A percentile compares a stretch with the other conserved stretches of the same genome.
These are phyloP conservation scores for Alternaria viburni DNA, from an alignment of 2,329 filamentous ascomycete genomes.

Conservation along the genomic window DNA sequence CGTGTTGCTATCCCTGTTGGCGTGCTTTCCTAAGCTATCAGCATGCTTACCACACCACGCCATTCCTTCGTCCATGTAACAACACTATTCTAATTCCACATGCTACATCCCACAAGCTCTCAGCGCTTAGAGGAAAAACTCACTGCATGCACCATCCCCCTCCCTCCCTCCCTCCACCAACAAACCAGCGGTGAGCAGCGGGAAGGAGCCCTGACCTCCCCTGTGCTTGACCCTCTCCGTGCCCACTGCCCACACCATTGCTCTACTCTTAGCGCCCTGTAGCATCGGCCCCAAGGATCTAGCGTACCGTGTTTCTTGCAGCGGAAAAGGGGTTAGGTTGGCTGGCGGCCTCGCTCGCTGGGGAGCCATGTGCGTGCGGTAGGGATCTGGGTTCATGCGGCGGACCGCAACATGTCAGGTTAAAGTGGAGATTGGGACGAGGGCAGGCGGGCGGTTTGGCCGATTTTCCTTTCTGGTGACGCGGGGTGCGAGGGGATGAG, in stretches of 20 bases:
- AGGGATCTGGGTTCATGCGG: constrained; percentile 1
- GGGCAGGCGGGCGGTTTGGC: background rate
- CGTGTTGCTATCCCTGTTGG: background rate
- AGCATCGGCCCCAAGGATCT: background rate
- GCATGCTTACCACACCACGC: background rate
- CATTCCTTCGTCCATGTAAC: background rate
- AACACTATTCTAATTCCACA: background rate
- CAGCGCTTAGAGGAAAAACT: background rate
- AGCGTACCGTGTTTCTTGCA: constrained; percentile 11
- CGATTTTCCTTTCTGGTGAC: background rate
- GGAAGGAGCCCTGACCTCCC: background rate
- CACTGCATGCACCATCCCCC: background rate
- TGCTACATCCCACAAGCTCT: background rate
- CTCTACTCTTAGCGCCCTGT: background rate
- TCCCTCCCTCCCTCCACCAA: background rate
- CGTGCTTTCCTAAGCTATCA: background rate
- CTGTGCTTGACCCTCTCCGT: constrained; percentile 1
- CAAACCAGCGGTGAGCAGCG: constrained; percentile 2
- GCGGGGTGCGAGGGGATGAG: background rate
- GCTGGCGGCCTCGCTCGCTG: background rate
- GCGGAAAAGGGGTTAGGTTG: constrained; percentile 7
- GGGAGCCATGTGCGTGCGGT: background rate
- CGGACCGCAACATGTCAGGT: constrained; percentile 1
- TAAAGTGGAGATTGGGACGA: background rate
- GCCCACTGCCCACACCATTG: background rate